A percentile compares a stretch with the other conserved stretches of the same genome.
Conservation (phyloP, 768 basidiomycete species). For the Coprinopsis strossmayeri region DNA sequence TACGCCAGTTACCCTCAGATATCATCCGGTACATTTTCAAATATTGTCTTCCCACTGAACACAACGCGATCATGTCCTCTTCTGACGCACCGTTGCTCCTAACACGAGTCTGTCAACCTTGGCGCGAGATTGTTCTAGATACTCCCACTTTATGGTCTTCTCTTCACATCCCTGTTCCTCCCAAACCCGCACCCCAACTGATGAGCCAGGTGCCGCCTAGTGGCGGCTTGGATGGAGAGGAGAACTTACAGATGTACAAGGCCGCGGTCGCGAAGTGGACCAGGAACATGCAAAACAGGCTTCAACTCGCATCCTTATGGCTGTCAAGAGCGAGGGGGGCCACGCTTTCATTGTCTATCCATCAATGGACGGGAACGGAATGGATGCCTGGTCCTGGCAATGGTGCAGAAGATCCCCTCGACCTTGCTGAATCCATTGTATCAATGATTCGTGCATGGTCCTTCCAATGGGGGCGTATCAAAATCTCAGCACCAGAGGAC, state of each 20-base stretch:
- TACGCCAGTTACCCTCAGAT: constrained; percentile 16
- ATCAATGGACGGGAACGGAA: neutral
- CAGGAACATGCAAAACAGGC: constrained; percentile 7
- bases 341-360: constrained; percentile 6
- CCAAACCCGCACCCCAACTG: constrained; percentile 3
- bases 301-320: neutral
- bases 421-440: neutral
- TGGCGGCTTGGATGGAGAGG: neutral
- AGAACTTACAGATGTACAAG: neutral
- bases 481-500: constrained; percentile 7
- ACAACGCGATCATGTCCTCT: constrained; percentile 16
- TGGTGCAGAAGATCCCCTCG: neutral
- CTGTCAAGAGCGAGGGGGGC: neutral
- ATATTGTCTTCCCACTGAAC: constrained; percentile 14
- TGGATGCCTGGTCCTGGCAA: neutral
- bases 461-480: constrained; percentile 7
- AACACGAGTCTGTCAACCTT: constrained; percentile 15
- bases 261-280: neutral
- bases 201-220: neutral
- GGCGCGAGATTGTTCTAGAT: constrained; percentile 13
- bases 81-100: constrained; percentile 15
- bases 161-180: constrained; percentile 16
- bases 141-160: constrained; percentile 16
- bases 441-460: neutral
- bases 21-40: constrained; percentile 16